These are phyloP conservation scores for Scedosporium aurantiacum DNA, from an alignment of 2,329 filamentous ascomycete species.

Conservation along the genomic window DNA sequence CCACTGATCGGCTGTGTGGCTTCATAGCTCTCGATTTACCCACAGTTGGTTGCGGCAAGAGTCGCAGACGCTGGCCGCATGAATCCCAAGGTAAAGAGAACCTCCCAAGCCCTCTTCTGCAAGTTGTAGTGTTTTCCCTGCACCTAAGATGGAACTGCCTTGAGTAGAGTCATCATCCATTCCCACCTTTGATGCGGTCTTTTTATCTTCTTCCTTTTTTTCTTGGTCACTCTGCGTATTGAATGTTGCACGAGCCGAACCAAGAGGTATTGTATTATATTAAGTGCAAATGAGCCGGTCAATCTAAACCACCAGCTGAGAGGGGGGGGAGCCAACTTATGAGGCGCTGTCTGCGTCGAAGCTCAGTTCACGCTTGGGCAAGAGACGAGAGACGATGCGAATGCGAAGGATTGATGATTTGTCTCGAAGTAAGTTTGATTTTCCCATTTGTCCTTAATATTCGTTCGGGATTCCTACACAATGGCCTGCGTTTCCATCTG, in stretches of 20 bases:
- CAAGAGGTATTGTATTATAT: slow-evolving; percentile 4
- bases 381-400: too few species aligned
- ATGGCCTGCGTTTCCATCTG: too few species aligned
- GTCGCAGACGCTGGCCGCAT: not conserved
- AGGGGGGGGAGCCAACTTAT: not conserved
- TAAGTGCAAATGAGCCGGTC: slow-evolving; percentile 7
- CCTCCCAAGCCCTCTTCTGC: not conserved
- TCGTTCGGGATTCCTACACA: too few species aligned
- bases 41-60: not conserved
- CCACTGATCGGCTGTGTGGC: not conserved
- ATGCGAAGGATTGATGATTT: too few species aligned
- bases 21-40: not conserved
- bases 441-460: too few species aligned
- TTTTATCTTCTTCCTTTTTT: not conserved
- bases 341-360: not conserved
- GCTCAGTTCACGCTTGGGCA: not conserved
- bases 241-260: not conserved
- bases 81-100: not conserved
- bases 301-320: slow-evolving; percentile 1
- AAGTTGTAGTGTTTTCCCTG: not conserved
- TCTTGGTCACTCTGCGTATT: not conserved
- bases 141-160: not conserved
- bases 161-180: not conserved
- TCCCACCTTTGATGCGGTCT: not conserved
- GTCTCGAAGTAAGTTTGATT: too few species aligned